These are phyloP conservation scores for Talaromyces rugulosus DNA, from an alignment of 2,329 filamentous ascomycete species.

Conservation along the genomic window DNA sequence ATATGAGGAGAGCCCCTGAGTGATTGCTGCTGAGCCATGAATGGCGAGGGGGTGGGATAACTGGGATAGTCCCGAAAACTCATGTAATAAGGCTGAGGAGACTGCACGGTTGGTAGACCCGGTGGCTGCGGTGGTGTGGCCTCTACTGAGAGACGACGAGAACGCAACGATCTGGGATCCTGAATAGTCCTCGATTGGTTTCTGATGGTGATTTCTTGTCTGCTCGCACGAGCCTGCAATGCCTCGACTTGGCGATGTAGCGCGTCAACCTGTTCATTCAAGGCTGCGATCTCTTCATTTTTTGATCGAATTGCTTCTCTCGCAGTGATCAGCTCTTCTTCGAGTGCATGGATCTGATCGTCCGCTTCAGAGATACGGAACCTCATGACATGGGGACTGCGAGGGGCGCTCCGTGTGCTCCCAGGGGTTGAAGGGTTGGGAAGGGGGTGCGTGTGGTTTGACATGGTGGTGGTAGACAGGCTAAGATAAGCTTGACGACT, in stretches of 20 bases:
- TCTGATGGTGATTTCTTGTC: conserved; percentile 21
- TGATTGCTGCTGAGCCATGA: not conserved
- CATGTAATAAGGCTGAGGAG: not conserved
- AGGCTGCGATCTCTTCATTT: conserved; percentile 6
- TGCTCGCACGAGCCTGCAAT: conserved; percentile 17
- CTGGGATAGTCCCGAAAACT: not conserved
- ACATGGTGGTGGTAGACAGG: not conserved
- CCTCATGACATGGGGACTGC: not conserved
- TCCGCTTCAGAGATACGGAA: not conserved
- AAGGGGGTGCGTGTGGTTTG: not conserved
- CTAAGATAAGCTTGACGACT: not conserved
- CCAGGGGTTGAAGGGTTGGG: not conserved
- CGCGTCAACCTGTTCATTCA: not conserved
- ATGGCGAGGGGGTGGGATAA: not conserved
- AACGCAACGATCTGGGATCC: conserved; percentile 15
- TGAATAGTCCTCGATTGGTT: conserved; percentile 26
- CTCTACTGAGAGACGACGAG: conserved; percentile 3
- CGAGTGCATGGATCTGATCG: not conserved
- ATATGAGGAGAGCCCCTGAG: not conserved
- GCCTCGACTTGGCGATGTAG: conserved; percentile 5
- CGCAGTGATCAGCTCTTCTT: not conserved
- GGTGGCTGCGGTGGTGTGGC: conserved; percentile 1
- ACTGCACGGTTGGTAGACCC: not conserved
- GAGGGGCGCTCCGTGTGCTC: not conserved
- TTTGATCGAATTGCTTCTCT: not conserved